phyloP scores from a whole-genome alignment of 257 asterid genomes.

The Fraxinus cuspidata region DNA sequence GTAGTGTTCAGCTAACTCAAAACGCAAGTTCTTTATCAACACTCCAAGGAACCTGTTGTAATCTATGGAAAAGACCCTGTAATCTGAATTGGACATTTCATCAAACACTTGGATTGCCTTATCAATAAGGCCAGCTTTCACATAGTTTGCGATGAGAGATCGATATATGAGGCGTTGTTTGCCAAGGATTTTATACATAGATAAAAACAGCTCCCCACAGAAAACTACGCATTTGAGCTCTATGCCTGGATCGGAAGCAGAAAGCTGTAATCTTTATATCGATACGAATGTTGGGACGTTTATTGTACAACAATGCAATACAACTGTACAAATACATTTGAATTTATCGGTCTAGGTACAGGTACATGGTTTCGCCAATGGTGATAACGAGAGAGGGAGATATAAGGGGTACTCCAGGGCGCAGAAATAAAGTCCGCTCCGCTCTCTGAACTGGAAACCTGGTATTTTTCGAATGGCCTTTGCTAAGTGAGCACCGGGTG shows the following conservation, averaged over 20 bases:
- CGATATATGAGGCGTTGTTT: slow-evolving; percentile 80
- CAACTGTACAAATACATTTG: background rate
- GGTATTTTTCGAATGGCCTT: background rate
- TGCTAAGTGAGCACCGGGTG: too few species aligned
- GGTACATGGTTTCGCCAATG: slow-evolving; percentile 33
- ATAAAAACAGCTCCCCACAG: slow-evolving; percentile 22
- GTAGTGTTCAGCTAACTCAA: slow-evolving; percentile 67
- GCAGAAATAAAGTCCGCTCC: slow-evolving; percentile 35
- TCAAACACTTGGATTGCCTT: slow-evolving; percentile 86
- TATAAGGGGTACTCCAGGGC: slow-evolving; percentile 31
- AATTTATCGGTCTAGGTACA: slow-evolving; percentile 6
- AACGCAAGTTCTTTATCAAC: slow-evolving; percentile 57
- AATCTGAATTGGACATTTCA: slow-evolving; percentile 78
- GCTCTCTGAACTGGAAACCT: background rate
- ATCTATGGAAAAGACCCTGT: slow-evolving; percentile 79
- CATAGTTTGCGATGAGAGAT: slow-evolving; percentile 60
- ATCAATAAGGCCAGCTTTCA: slow-evolving; percentile 65
- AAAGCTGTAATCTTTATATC: background rate
- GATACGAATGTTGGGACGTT: slow-evolving; percentile 23
- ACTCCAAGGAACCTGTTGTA: slow-evolving; percentile 91
- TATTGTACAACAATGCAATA: slow-evolving; percentile 14
- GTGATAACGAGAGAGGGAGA: slow-evolving; percentile 31
- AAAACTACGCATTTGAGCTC: slow-evolving; percentile 63
- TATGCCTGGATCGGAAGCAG: background rate
- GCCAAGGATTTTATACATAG: slow-evolving; percentile 78